These are phyloP conservation scores for Nadsonia starkeyi-henricii DNA, from an alignment of 1,139 yeast species.

Conservation along the genomic window DNA sequence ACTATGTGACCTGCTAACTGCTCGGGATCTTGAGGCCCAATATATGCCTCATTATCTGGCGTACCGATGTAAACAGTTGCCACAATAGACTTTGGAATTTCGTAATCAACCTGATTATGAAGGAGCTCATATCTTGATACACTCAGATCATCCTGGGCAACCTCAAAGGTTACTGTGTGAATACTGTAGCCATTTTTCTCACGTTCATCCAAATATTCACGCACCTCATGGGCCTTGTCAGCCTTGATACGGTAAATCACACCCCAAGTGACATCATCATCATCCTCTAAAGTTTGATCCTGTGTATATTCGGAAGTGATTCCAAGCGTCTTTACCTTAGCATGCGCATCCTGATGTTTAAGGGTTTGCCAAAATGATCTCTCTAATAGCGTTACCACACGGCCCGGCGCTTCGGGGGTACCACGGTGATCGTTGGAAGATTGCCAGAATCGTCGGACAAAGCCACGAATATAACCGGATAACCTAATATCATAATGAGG, in stretches of 20 bases:
- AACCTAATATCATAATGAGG: conserved; percentile 50
- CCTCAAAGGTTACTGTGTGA: conserved; percentile 53
- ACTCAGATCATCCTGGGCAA: conserved; percentile 24
- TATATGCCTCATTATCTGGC: conserved; percentile 61
- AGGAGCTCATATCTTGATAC: conserved; percentile 3
- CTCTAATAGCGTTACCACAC: conserved; percentile 68
- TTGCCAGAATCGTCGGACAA: conserved; percentile 81
- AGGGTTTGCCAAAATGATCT: conserved; percentile 35
- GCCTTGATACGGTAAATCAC: conserved; percentile 76
- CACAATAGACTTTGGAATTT: conserved; percentile 15
- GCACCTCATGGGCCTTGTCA: conserved; percentile 44
- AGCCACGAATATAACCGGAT: conserved; percentile 67
- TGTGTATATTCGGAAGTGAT: not conserved
- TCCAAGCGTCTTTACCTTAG: conserved; percentile 10
- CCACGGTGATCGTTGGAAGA: conserved; percentile 84
- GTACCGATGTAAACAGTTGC: conserved; percentile 69
- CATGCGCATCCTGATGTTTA: conserved; percentile 29
- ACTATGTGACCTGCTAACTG: conserved; percentile 50
- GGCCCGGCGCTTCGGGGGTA: conserved; percentile 68
- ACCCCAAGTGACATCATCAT: conserved; percentile 56
- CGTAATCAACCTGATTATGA: conserved; percentile 9
- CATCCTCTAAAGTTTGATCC: conserved; percentile 9
- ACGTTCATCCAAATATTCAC: conserved; percentile 57
- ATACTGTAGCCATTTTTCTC: conserved; percentile 82
- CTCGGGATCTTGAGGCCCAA: conserved; percentile 56